A percentile compares a stretch with the other conserved stretches of the same genome.
Evolutionary conservation across 2,329 filamentous ascomycete species (phyloP).

Genomic region (Fusarium sp.): DNA sequence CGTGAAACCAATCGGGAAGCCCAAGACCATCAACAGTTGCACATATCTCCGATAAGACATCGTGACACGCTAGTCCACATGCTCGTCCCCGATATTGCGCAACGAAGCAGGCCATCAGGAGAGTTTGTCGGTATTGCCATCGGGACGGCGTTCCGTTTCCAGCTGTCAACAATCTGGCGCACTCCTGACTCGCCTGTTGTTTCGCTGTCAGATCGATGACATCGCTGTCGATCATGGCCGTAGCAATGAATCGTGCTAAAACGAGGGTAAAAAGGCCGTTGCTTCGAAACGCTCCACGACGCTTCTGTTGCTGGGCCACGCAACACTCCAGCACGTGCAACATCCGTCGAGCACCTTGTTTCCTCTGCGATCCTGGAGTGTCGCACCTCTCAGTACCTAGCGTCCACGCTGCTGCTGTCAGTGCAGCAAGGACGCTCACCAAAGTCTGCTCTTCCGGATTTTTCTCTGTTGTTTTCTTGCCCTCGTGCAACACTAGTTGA

Average conservation of each 20-base stretch:
- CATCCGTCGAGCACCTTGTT: conserved; percentile 37
- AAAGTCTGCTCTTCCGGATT: conserved; percentile 40
- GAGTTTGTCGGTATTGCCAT: conserved; percentile 43
- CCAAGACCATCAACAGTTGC: conserved; percentile 49
- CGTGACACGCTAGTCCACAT: conserved; percentile 49
- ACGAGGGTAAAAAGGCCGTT: conserved; percentile 39
- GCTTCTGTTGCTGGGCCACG: conserved; percentile 28
- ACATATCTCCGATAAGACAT: conserved; percentile 53
- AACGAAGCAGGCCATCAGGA: conserved; percentile 55
- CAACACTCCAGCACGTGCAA: conserved; percentile 42
- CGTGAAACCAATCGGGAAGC: conserved; percentile 46
- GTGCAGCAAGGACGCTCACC: conserved; percentile 44
- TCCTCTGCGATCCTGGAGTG: conserved; percentile 12
- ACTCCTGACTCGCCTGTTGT: conserved; percentile 35
- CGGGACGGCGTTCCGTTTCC: conserved; percentile 24
- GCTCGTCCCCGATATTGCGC: conserved; percentile 58
- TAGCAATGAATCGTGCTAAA: conserved; percentile 43
- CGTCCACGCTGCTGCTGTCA: conserved; percentile 41
- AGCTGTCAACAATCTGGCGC: conserved; percentile 30
- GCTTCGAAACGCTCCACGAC: conserved; percentile 12
- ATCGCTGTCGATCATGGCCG: conserved; percentile 29
- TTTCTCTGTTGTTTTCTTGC: conserved; percentile 5
- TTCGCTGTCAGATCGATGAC: conserved; percentile 27
- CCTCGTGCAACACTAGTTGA: conserved; percentile 31
- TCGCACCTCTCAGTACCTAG: conserved; percentile 14